A percentile compares a stretch with the other conserved stretches of the same genome.
Evolutionary conservation across 2,329 filamentous ascomycete species (phyloP).

Genomic region (Colletotrichum cereale): DNA sequence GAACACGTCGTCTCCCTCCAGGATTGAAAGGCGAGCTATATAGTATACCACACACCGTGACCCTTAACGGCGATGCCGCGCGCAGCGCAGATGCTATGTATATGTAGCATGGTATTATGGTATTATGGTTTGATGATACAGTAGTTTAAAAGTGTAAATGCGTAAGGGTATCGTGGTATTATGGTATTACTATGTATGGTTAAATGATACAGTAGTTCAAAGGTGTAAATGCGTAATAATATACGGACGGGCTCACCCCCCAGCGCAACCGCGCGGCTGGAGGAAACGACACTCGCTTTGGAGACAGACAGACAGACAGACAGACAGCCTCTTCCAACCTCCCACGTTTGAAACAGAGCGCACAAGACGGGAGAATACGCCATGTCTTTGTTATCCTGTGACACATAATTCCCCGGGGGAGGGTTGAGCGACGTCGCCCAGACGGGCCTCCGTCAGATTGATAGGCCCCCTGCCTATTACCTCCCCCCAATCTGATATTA

Average conservation of each 20-base stretch:
- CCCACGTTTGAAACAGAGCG: background rate
- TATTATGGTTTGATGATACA: too few relatives aligned
- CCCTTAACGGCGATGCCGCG: background rate
- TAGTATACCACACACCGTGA: background rate
- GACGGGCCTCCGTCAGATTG: too few relatives aligned
- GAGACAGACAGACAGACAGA: too few relatives aligned
- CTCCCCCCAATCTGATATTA: background rate
- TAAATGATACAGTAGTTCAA: background rate
- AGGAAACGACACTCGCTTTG: background rate
- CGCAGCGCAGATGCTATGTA: background rate
- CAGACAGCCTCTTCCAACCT: too few relatives aligned
- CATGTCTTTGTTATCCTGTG: background rate
- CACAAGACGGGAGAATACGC: background rate
- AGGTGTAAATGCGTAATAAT: background rate
- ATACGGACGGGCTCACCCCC: background rate
- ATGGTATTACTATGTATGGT: too few relatives aligned
- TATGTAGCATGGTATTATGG: background rate
- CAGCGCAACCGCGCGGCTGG: background rate
- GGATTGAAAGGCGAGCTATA: background rate
- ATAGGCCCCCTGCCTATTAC: too few relatives aligned
- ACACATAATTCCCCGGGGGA: background rate
- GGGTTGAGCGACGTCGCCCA: background rate
- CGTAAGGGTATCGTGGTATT: background rate
- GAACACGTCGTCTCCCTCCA: background rate
- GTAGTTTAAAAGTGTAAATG: background rate